Evolutionary conservation across 192 early-diverging fungal genomes (phyloP).

Genomic region (Coemansia sp.): DNA sequence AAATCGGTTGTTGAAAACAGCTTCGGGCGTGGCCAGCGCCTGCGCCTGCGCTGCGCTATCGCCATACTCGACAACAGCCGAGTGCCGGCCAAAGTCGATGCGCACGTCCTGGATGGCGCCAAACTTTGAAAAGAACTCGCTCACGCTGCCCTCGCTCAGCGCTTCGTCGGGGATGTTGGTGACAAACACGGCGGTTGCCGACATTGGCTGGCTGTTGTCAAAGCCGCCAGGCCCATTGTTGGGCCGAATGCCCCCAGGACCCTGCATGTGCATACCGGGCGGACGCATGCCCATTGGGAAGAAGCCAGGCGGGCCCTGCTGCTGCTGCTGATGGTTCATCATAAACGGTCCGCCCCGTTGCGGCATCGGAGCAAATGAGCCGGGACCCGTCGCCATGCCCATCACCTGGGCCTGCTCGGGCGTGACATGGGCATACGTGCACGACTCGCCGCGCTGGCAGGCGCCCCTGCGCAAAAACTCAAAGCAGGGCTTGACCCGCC

Average conservation of each 20-base stretch:
- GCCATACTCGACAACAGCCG: constrained; percentile 25
- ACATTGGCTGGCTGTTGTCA: constrained; percentile 9
- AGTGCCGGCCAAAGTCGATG: constrained; percentile 31
- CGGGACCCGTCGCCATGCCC: constrained; percentile 27
- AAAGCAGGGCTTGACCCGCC: constrained; percentile 35
- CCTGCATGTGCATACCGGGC: constrained; percentile 6
- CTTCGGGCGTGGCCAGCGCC: constrained; percentile 43
- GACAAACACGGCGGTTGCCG: constrained; percentile 37
- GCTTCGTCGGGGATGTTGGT: constrained; percentile 39
- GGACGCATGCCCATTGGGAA: constrained; percentile 18
- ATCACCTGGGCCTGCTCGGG: constrained; percentile 36
- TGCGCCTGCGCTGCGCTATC: constrained; percentile 22
- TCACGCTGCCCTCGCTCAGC: constrained; percentile 22
- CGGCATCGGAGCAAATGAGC: background rate
- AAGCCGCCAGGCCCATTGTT: background rate
- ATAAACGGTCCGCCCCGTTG: constrained; percentile 16
- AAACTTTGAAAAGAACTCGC: constrained; percentile 39
- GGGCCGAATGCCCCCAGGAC: background rate
- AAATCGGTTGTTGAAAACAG: constrained; percentile 52
- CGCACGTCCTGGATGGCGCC: constrained; percentile 25
- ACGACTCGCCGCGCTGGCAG: constrained; percentile 47
- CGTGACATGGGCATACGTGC: constrained; percentile 34
- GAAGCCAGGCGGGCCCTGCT: constrained; percentile 10
- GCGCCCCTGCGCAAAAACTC: constrained; percentile 46
- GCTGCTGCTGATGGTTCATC: constrained; percentile 14